phyloP scores from a whole-genome alignment of 495 filamentous ascomycete genomes.

The Penicillium paxilli region DNA sequence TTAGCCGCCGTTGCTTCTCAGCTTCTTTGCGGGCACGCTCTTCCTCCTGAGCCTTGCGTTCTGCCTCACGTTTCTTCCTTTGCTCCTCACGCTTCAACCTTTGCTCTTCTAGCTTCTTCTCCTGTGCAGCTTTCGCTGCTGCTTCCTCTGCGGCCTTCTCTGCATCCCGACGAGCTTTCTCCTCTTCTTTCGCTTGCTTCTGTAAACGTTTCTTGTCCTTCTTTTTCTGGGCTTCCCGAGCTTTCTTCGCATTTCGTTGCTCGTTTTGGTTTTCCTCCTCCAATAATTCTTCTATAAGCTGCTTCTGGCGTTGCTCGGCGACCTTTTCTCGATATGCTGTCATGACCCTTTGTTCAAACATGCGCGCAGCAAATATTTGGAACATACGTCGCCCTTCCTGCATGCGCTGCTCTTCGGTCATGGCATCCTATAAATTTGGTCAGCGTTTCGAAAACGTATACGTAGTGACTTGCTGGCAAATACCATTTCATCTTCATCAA shows the following conservation, averaged over 20 bases:
- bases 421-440: conserved; percentile 64
- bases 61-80: conserved; percentile 87
- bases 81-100: conserved; percentile 81
- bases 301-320: conserved; percentile 84
- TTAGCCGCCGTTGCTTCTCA: conserved; percentile 72
- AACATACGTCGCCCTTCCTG: conserved; percentile 99
- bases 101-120: conserved; percentile 78
- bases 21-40: conserved; percentile 77
- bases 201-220: conserved; percentile 87
- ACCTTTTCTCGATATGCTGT: conserved; percentile 98
- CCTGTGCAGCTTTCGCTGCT: conserved; percentile 70
- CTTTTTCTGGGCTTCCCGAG: conserved; percentile 86
- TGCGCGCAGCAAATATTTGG: conserved; percentile 97
- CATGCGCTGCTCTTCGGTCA: conserved; percentile 99
- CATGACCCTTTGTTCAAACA: conserved; percentile 98
- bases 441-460: not conserved
- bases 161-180: conserved; percentile 80
- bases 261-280: conserved; percentile 74
- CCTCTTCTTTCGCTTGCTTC: conserved; percentile 84
- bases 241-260: conserved; percentile 87
- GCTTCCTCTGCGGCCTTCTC: conserved; percentile 92
- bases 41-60: conserved; percentile 86
- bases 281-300: conserved; percentile 86
- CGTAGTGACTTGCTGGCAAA: not conserved
- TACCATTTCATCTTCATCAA: conserved; percentile 85